Base-by-base conservation (phyloP, 805 yeast species). In the Candida gorgasii region DNA sequence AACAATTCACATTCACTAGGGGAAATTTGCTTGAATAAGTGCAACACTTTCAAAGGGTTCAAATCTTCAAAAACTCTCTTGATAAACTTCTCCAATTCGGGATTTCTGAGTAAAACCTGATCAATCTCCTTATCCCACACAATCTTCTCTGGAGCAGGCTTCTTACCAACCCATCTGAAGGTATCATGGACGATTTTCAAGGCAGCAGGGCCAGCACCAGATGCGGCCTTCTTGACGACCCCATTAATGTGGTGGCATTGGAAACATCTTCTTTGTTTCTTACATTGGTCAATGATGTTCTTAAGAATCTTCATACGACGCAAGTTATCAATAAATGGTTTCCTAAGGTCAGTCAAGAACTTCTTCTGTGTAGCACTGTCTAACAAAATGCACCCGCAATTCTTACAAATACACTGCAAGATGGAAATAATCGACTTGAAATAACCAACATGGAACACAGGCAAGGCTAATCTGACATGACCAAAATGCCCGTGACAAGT, bases 401-500 rank as follows among this genome's bases (percentile, higher is more conserved):
- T 79, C 61, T 93, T 93, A 72, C 99, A 93, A 47, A 93, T 82
- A 41, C 87, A 80, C 63, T 93, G 99, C 42, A 93, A 67, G 30
- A 93, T 89, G 57, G 82, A 85, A 50, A 93, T 86, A 16, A 89
- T 86, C 32, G 90, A 83, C 62, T 92, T 92, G 75, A 93, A 93
- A 63, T 90, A 93, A 14, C 99, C 99, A 36, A 93, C 93, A 59
- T 93, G 99, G 69, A 92, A 93, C 11, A 90, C 98, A 1, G 99
- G 99, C 34, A 93, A 71, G 0, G 98, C 96, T 40, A 93, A 75
- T 55, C 88, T 80, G 49, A 93, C 79, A 58, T 95, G 97, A 31
- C 99, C 99, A 62, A 93, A 93, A 68, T 93, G 99, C 45, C 99
- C 99, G 67, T 92, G 97, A 63, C 99, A 93, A 1, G 96, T 79